Evolutionary conservation across 257 asterid genomes (phyloP), one percentile per base, ranked within the genome.

Genomic region (Penstemon eatonii): DNA sequence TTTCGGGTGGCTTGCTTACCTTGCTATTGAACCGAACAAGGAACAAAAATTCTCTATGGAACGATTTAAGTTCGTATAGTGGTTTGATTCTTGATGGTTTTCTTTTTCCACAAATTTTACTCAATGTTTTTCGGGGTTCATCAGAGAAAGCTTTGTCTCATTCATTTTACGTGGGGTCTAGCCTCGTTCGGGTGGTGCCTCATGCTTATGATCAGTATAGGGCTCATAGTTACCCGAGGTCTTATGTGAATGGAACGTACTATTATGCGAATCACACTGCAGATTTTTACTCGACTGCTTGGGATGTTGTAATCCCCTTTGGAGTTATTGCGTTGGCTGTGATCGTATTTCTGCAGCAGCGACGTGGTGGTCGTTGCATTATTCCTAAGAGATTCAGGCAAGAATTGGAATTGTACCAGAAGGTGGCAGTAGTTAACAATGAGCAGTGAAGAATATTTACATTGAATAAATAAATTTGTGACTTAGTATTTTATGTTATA

Each of bases 131-230:
- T 47, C 65, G 55, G 5, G 81, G 75, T 3, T 86, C 86, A 1
- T 55, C 53, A 0, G 80, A 75, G 62, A 84, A 66, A 41, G 75
- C 83, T 1, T 69, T 87, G 66, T 76, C 79, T 9, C 53, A 4
- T 11, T 19, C 73, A 1, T 90, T 86, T 69, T 90, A 90, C 49
- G 33, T 82, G 0, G 97, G 97, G 58, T 81, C 81, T 0, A 90
- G 92, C 8, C 70, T 71, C 0, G 68, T 83, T 25, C 82, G 92
- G 2, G 12, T 83, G 72, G 79, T 79, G 44, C 96, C 97, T 0
- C 97, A 90, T 56, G 91, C 81, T 4, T 88, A 90, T 56, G 82
- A 90, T 81, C 86, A 83, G 73, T 88, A 86, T 47, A 73, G 96
- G 65, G 68, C 65, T 15, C 90, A 68, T 37, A 74, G 42, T 55